These are phyloP conservation scores for Ziziphus jujuba DNA, from an alignment of 306 rosid genomes.

Conservation along the genomic window DNA sequence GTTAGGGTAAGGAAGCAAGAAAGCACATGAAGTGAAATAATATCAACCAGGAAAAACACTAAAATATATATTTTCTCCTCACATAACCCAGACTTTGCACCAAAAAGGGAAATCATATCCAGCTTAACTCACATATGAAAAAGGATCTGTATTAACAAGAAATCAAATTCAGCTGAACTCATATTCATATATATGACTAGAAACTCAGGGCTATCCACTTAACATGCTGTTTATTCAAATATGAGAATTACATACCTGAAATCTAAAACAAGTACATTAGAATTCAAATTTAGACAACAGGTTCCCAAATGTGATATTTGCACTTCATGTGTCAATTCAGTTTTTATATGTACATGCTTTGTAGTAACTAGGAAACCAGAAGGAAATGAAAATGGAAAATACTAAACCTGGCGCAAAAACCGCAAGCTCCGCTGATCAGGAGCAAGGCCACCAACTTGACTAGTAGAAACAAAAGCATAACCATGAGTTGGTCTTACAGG, in stretches of 20 bases:
- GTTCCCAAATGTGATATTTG: background rate
- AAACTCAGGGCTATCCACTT: background rate
- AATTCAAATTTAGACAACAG: background rate
- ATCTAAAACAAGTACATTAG: background rate
- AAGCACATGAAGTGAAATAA: background rate
- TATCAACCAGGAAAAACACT: background rate
- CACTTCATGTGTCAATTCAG: background rate
- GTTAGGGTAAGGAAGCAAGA: background rate
- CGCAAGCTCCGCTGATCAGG: conserved; percentile 83
- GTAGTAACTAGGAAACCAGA: background rate
- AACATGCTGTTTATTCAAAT: background rate
- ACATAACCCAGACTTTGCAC: background rate
- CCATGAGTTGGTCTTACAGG: conserved; percentile 75
- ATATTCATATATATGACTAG: background rate
- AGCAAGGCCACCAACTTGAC: conserved; percentile 89
- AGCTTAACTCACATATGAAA: background rate
- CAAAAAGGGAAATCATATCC: background rate
- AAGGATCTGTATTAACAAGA: background rate
- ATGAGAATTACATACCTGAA: background rate
- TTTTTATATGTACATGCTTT: too few species aligned
- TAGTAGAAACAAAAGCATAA: conserved; percentile 82
- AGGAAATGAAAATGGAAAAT: conserved; percentile 12
- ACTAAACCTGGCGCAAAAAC: conserved; percentile 81
- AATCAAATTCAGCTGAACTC: conserved; percentile 6
- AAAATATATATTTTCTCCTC: background rate